Evolutionary conservation across 306 rosid genomes (phyloP).

Genomic region (Quercus alba): DNA sequence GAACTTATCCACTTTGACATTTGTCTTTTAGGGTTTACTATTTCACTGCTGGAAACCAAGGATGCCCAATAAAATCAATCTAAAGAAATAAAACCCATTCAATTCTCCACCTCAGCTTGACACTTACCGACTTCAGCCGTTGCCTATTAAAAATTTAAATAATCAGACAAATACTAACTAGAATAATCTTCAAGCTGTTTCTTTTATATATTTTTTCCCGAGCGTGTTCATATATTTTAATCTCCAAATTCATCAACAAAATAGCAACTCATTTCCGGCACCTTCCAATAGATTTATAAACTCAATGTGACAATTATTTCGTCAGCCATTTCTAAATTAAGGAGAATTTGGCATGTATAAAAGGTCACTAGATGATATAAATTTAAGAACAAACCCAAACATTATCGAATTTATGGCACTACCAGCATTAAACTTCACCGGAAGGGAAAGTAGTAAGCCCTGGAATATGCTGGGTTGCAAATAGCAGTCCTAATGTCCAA

Average conservation of each 20-base stretch:
- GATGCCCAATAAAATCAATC: neutral
- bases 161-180: neutral
- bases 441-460: neutral
- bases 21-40: no score
- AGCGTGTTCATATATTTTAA: neutral
- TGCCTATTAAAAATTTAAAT: neutral
- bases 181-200: neutral
- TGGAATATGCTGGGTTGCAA: neutral
- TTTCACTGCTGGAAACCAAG: no score
- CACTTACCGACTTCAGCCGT: neutral
- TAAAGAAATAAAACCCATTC: neutral
- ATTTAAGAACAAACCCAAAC: neutral
- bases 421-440: no score
- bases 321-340: neutral
- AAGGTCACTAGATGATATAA: neutral
- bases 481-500: no score
- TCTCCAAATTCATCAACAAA: neutral
- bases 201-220: neutral
- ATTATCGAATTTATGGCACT: neutral
- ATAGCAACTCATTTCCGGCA: neutral
- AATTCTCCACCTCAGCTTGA: neutral
- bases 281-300: neutral
- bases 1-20: no score
- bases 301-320: neutral
- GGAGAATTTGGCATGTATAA: neutral